Percentiles rank a stretch among this genome's conserved stretches.
phyloP scores from a whole-genome alignment of 2,329 filamentous ascomycete species.

The Claviceps sp. region DNA sequence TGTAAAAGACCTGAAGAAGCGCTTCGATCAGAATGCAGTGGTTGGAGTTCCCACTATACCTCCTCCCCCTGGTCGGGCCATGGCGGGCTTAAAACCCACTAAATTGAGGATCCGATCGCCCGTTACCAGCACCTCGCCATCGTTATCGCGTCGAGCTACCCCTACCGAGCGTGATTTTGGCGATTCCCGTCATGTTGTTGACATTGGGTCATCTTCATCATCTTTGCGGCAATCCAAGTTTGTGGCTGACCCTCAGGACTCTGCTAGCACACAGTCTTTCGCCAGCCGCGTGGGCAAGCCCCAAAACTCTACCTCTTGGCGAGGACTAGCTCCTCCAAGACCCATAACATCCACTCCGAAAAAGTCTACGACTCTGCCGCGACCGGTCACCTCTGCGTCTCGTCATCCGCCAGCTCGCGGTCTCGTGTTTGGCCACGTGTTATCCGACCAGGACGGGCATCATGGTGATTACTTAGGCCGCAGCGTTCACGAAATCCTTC shows the following conservation, averaged over 20 bases:
- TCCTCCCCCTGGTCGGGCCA: background rate
- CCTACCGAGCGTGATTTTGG: background rate
- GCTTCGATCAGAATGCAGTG: slow-evolving; percentile 52
- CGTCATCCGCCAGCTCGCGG: slow-evolving; percentile 27
- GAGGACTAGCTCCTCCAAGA: slow-evolving; percentile 21
- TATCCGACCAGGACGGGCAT: slow-evolving; percentile 43
- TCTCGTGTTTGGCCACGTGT: slow-evolving; percentile 64
- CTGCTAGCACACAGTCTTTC: slow-evolving; percentile 44
- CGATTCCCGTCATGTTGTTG: background rate
- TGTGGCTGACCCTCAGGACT: slow-evolving; percentile 36
- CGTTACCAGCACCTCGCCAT: background rate
- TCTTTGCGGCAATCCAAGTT: slow-evolving; percentile 32
- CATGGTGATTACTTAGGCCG: slow-evolving; percentile 40
- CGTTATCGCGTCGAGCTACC: slow-evolving; percentile 8
- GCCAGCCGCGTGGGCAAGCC: slow-evolving; percentile 46
- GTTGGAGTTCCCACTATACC: background rate
- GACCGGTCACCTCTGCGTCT: slow-evolving; percentile 20
- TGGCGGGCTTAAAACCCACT: background rate
- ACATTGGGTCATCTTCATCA: slow-evolving; percentile 12
- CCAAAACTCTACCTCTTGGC: slow-evolving; percentile 20
- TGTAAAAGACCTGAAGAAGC: slow-evolving; percentile 68
- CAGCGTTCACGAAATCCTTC: slow-evolving; percentile 41
- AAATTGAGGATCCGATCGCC: slow-evolving; percentile 1
- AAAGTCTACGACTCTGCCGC: slow-evolving; percentile 21
- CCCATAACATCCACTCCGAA: slow-evolving; percentile 21